A percentile compares a stretch with the other conserved stretches of the same genome.
Evolutionary conservation across 1,284 basidiomycete genomes (phyloP).

Genomic region (Cystobasidiaceae sp.): DNA sequence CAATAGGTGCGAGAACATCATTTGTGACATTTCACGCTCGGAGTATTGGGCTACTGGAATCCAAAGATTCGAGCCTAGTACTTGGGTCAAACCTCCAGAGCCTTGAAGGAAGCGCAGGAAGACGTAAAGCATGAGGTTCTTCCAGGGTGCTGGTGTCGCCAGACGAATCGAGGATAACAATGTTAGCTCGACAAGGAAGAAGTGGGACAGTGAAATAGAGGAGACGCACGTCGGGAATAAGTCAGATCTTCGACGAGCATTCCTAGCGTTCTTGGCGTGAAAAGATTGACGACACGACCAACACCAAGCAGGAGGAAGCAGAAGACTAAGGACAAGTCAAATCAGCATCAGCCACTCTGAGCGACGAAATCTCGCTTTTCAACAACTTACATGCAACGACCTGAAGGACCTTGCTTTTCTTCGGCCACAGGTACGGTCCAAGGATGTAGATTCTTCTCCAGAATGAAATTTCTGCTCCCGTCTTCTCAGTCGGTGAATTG

Average conservation of each 20-base stretch:
- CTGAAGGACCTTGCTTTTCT: slow-evolving; percentile 61
- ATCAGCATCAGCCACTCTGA: slow-evolving; percentile 32
- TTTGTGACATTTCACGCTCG: slow-evolving; percentile 61
- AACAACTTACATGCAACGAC: slow-evolving; percentile 52
- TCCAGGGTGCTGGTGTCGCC: slow-evolving; percentile 46
- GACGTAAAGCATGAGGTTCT: slow-evolving; percentile 44
- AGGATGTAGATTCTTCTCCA: slow-evolving; percentile 47
- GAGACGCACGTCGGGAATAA: slow-evolving; percentile 31
- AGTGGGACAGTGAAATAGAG: too few relatives aligned
- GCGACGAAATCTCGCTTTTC: neutral
- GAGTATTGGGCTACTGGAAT: slow-evolving; percentile 78
- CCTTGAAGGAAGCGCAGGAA: slow-evolving; percentile 49
- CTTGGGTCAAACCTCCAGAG: slow-evolving; percentile 46
- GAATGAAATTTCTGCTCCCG: slow-evolving; percentile 31
- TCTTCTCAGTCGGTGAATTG: too few relatives aligned
- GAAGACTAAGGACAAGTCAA: slow-evolving; percentile 43
- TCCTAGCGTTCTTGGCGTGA: slow-evolving; percentile 68
- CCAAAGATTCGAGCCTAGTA: slow-evolving; percentile 43
- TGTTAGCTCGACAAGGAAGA: too few relatives aligned
- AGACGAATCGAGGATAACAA: too few relatives aligned
- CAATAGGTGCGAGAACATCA: slow-evolving; percentile 71
- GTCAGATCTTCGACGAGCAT: slow-evolving; percentile 55
- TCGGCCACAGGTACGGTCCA: slow-evolving; percentile 76
- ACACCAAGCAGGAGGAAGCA: slow-evolving; percentile 64
- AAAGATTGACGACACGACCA: slow-evolving; percentile 69